A percentile compares a stretch with the other conserved stretches of the same genome.
Evolutionary conservation across 2,329 filamentous ascomycete genomes (phyloP).

Genomic region (Cadophora luteo-olivacea): DNA sequence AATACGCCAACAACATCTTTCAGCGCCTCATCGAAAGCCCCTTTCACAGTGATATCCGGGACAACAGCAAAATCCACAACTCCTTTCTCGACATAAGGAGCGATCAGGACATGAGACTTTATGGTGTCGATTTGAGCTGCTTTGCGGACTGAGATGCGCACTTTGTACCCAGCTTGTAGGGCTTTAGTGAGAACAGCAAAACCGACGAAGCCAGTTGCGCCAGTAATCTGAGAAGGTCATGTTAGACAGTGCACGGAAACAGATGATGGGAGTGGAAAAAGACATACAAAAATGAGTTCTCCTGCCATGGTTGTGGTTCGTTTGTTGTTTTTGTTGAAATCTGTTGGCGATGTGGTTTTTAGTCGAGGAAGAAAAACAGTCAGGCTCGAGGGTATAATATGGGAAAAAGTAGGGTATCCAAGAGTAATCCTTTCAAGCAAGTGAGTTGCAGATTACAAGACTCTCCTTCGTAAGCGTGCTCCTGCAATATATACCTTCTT

Average conservation of each 20-base stretch:
- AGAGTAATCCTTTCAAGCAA: neutral
- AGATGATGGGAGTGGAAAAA: neutral
- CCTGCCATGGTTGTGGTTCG: slow-evolving; percentile 18
- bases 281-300: slow-evolving; percentile 29
- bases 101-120: slow-evolving; percentile 15
- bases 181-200: slow-evolving; percentile 28
- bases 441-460: neutral
- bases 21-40: slow-evolving; percentile 27
- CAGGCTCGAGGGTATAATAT: neutral
- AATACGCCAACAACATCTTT: slow-evolving; percentile 25
- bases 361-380: neutral
- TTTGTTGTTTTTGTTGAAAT: neutral
- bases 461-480: neutral
- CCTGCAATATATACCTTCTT: neutral
- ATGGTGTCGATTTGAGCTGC: slow-evolving; percentile 22
- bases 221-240: slow-evolving; percentile 30
- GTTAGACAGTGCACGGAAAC: neutral
- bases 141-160: slow-evolving; percentile 27
- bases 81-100: slow-evolving; percentile 1
- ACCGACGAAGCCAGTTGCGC: slow-evolving; percentile 36
- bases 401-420: neutral
- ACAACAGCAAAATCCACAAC: slow-evolving; percentile 25
- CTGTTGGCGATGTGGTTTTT: neutral
- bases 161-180: slow-evolving; percentile 26
- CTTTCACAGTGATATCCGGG: slow-evolving; percentile 25